Base-by-base conservation (phyloP, 257 asterid genomes). In the Lycium barbarum region DNA sequence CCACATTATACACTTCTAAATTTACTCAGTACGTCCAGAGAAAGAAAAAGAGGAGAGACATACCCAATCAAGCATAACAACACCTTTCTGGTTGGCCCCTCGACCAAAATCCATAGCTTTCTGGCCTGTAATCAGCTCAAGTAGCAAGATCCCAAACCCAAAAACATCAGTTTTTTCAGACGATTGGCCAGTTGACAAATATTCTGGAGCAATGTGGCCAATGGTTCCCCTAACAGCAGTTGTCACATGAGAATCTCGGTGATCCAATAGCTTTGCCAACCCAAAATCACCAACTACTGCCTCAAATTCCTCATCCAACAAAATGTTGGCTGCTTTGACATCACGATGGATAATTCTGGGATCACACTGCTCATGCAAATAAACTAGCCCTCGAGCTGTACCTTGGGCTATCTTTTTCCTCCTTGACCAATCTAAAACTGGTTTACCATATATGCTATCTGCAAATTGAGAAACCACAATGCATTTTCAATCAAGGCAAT, bases 271-370 rank as follows among this genome's bases (percentile, higher is more conserved):
- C 92, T 95, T 94, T 10, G 99, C 99, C 89, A 95, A 79, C 38
- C 99, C 99, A 36, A 94, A 95, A 89, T 95, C 99, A 51, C 99
- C 99, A 33, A 95, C 98, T 45, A 95, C 98, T 0, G 99, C 99
- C 87, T 95, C 99, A 71, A 95, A 95, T 83, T 95, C 99, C 80
- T 95, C 98, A 47, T 95, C 99, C 91, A 95, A 89, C 84, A 95
- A 84, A 87, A 95, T 94, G 86, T 95, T 95, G 85, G 98, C 99
- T 2, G 99, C 99, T 88, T 95, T 95, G 79, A 95, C 99, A 81
- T 95, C 99, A 4, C 99, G 97, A 71, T 95, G 99, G 82, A 95
- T 95, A 83, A 95, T 87, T 88, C 91, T 94, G 10, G 99, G 99
- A 88, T 94, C 99, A 85, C 99, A 93, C 81, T 95, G 98, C 91